These are phyloP conservation scores for Vickermania ingenoplastis DNA, from an alignment of 208 protist genomes.

Conservation along the genomic window DNA sequence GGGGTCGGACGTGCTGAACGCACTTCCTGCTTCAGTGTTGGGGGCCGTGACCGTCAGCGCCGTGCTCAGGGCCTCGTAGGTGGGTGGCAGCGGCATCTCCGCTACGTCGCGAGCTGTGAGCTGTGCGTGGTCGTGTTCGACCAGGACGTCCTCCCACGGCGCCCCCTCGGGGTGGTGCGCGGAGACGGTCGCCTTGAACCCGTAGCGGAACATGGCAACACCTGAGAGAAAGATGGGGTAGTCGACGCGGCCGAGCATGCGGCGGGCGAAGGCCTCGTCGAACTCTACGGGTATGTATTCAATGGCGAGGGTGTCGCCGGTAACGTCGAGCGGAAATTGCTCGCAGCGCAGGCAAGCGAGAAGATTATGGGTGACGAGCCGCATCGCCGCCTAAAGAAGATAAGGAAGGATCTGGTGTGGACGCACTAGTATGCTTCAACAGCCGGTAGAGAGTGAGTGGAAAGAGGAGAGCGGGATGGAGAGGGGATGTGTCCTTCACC, in stretches of 20 bases:
- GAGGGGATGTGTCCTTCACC: no score
- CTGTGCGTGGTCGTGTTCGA: slow-evolving; percentile 21
- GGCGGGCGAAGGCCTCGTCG: slow-evolving; percentile 67
- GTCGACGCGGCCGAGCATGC: slow-evolving; percentile 79
- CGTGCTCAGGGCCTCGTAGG: background rate
- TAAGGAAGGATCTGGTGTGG: no score
- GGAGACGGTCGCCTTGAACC: background rate
- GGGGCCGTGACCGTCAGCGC: background rate
- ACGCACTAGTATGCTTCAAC: no score
- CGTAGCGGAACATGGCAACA: background rate
- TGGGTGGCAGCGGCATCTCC: background rate
- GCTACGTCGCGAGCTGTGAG: background rate
- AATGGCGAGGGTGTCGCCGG: slow-evolving; percentile 18
- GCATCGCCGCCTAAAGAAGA: slow-evolving; percentile 50
- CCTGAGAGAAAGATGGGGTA: slow-evolving; percentile 36
- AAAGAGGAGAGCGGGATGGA: no score
- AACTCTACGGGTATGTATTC: slow-evolving; percentile 49
- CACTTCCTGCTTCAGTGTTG: background rate
- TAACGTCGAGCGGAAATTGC: slow-evolving; percentile 35
- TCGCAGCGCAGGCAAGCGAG: slow-evolving; percentile 78
- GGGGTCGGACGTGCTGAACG: background rate
- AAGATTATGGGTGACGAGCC: slow-evolving; percentile 84
- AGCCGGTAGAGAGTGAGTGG: no score
- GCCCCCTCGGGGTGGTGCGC: background rate
- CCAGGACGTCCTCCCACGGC: slow-evolving; percentile 49